phyloP scores from a whole-genome alignment of 1,284 basidiomycete genomes.

The Ganoderma resinaceum region DNA sequence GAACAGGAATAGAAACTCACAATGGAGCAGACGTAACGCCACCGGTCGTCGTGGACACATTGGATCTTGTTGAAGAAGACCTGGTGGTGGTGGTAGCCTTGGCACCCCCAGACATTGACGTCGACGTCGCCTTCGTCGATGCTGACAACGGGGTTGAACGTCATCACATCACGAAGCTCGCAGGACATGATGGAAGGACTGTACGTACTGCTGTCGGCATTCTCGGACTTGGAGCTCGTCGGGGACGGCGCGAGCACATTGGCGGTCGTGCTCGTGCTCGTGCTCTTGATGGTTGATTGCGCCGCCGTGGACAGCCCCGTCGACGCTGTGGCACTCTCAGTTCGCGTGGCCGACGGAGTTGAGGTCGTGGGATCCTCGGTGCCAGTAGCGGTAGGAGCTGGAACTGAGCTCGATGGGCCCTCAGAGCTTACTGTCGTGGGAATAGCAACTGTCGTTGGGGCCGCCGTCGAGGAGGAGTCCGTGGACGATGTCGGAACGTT shows the following conservation, averaged over 20 bases:
- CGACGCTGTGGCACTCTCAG: neutral
- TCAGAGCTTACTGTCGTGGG: neutral
- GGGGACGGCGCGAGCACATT: neutral
- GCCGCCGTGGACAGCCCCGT: neutral
- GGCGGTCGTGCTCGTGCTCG: neutral
- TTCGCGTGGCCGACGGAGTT: neutral
- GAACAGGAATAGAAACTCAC: neutral
- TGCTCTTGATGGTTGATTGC: neutral
- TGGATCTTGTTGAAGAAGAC: neutral
- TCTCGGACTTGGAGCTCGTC: neutral
- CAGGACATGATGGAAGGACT: neutral
- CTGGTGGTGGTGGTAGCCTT: neutral
- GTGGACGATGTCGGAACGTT: neutral
- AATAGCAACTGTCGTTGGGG: constrained; percentile 1
- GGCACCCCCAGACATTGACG: neutral
- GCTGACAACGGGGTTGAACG: neutral
- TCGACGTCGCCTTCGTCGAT: neutral
- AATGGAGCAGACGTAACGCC: neutral
- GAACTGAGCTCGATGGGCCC: neutral
- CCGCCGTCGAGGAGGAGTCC: neutral
- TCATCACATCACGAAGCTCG: neutral
- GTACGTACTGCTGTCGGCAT: neutral
- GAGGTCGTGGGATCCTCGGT: neutral
- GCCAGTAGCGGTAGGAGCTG: neutral
- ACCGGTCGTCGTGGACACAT: neutral